A percentile compares a stretch with the other conserved stretches of the same genome.
These are phyloP conservation scores for Leptographium flavum DNA, from an alignment of 2,329 filamentous ascomycete genomes.

Conservation along the genomic window DNA sequence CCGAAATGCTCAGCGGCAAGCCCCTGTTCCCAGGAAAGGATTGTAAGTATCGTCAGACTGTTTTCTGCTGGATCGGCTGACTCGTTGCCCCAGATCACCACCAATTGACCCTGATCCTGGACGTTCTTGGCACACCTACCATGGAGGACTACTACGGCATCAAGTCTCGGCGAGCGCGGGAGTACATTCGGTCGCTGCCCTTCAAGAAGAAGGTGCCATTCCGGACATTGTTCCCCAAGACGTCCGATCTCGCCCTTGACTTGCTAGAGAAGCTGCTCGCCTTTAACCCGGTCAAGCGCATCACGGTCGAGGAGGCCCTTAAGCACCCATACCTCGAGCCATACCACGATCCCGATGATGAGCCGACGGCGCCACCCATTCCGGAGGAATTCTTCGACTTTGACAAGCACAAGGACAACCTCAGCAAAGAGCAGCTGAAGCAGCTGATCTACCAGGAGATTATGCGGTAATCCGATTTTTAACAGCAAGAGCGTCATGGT, in stretches of 20 bases:
- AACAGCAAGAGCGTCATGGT: not conserved
- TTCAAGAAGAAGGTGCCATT: slow-evolving; percentile 99
- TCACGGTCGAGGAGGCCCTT: slow-evolving; percentile 91
- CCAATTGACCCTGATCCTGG: slow-evolving; percentile 90
- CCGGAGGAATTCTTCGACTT: slow-evolving; percentile 99
- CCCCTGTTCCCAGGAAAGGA: slow-evolving; percentile 97
- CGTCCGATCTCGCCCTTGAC: slow-evolving; percentile 91
- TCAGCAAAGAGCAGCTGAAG: slow-evolving; percentile 98
- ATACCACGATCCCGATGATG: slow-evolving; percentile 96
- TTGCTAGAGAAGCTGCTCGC: slow-evolving; percentile 89
- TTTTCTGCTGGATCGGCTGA: not conserved
- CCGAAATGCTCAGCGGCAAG: slow-evolving; percentile 98
- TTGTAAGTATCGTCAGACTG: slow-evolving; percentile 48
- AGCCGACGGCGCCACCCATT: slow-evolving; percentile 91
- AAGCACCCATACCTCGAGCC: slow-evolving; percentile 97
- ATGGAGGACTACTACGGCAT: slow-evolving; percentile 99
- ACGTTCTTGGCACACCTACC: slow-evolving; percentile 92
- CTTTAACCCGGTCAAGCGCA: slow-evolving; percentile 97
- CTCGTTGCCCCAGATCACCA: slow-evolving; percentile 59
- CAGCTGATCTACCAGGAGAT: slow-evolving; percentile 97
- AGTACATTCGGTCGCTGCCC: slow-evolving; percentile 94
- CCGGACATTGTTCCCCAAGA: slow-evolving; percentile 94
- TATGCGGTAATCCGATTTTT: slow-evolving; percentile 32
- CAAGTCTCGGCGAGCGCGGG: slow-evolving; percentile 90
- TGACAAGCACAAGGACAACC: slow-evolving; percentile 97